phyloP scores from a whole-genome alignment of 2,329 filamentous ascomycete genomes.

The Fusarium papillatum region DNA sequence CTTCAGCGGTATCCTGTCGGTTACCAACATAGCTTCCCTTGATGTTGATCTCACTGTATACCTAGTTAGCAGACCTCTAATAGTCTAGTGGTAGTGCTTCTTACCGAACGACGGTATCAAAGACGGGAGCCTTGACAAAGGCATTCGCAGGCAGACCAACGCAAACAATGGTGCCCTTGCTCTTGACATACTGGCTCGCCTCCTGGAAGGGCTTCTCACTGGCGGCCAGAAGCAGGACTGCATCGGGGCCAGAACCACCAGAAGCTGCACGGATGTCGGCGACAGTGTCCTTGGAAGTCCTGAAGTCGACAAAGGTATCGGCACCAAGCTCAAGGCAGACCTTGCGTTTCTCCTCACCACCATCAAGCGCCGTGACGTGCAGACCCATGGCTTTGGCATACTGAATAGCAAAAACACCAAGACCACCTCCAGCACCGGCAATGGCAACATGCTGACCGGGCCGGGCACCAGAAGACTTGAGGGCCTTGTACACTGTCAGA shows the following conservation, averaged over 20 bases:
- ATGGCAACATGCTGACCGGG: slow-evolving; percentile 84
- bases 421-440: slow-evolving; percentile 85
- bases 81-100: fast-evolving
- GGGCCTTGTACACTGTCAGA: slow-evolving; percentile 86
- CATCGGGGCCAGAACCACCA: slow-evolving; percentile 85
- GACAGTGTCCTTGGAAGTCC: slow-evolving; percentile 79
- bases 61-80: neutral
- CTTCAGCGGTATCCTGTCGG: slow-evolving; percentile 85
- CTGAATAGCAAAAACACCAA: slow-evolving; percentile 82
- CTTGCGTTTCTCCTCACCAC: slow-evolving; percentile 82
- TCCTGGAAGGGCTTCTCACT: slow-evolving; percentile 94
- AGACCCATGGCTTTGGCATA: slow-evolving; percentile 92
- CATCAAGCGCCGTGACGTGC: slow-evolving; percentile 82
- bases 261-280: slow-evolving; percentile 79
- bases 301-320: slow-evolving; percentile 82
- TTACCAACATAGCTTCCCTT: slow-evolving; percentile 93
- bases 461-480: slow-evolving; percentile 81
- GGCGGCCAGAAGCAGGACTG: slow-evolving; percentile 86
- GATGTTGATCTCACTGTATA: slow-evolving; percentile 82
- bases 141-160: slow-evolving; percentile 89
- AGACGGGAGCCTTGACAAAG: slow-evolving; percentile 84
- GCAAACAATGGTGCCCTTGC: slow-evolving; percentile 83
- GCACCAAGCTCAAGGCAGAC: slow-evolving; percentile 80
- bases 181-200: slow-evolving; percentile 85
- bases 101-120: slow-evolving; percentile 78